Evolutionary conservation across 208 protist species (phyloP), one percentile per base, ranked within the genome.

Genomic region (Trypanosoma rangeli): DNA sequence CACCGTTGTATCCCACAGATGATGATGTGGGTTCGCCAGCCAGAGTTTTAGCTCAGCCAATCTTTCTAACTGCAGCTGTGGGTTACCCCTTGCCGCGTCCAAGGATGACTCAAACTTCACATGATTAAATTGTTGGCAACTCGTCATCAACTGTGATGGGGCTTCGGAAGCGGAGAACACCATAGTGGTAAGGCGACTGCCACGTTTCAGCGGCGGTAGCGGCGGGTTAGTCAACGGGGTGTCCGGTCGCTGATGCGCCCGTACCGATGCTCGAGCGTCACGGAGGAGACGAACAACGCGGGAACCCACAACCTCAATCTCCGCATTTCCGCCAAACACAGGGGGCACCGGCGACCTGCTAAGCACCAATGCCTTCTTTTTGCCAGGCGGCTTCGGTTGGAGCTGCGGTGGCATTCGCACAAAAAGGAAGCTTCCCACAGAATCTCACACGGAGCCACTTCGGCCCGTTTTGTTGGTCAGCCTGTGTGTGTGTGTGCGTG

Each of bases 261-360:
- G 70, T 68, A 88, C 83, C 2, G 79, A 64, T 10, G 86, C 86
- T 12, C 86, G 83, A 1, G 86, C 83, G 44, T 92, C 83, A 2
- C 78, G 75, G 58, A 92, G 79, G 31, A 86, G 78, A 24, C 86
- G 80, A 1, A 65, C 57, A 15, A 89, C 83, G 31, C 86, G 77
- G 18, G 74, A 83, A 42, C 76, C 74, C n/a, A 76, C 70, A 26
- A 76, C 63, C 5, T 28, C 44, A 13, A 62, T 78, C 33, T 64
- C 84, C 65, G 26, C 64, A 58, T 42, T 52, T 39, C 31, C 37
- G 39, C 53, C 29, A 15, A 33, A 3, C 5, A 55, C 39, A 16
- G 29, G 59, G 7, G 60, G 64, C 18, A 53, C 64, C 29, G 60
- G 73, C 28, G 56, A 52, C 1, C 65, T 28, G 26, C 20, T 64